These are phyloP conservation scores for Thermochaetoides dissita DNA, from an alignment of 2,329 filamentous ascomycete species.

Conservation along the genomic window DNA sequence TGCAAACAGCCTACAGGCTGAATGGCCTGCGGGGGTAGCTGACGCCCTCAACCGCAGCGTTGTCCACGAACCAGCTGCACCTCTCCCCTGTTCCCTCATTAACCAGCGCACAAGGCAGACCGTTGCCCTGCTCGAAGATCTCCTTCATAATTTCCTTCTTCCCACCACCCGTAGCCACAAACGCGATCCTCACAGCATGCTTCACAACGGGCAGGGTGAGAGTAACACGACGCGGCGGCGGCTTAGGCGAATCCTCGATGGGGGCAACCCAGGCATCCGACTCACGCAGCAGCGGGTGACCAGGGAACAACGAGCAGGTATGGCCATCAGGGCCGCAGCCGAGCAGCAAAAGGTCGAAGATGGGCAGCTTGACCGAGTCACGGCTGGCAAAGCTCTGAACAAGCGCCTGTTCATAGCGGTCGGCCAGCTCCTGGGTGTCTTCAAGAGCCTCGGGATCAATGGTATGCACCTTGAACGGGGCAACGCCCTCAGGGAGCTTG, in stretches of 20 bases:
- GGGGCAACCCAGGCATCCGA: constrained; percentile 81
- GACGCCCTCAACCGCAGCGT: constrained; percentile 72
- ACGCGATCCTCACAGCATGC: constrained; percentile 74
- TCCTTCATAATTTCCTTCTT: constrained; percentile 89
- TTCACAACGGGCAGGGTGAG: constrained; percentile 82
- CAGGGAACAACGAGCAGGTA: constrained; percentile 92
- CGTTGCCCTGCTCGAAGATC: constrained; percentile 76
- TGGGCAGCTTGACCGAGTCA: constrained; percentile 85
- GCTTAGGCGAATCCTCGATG: constrained; percentile 89
- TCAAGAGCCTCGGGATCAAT: constrained; percentile 54
- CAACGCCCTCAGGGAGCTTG: constrained; percentile 60
- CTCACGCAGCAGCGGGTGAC: constrained; percentile 75
- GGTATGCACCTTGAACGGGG: constrained; percentile 59
- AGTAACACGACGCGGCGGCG: constrained; percentile 79
- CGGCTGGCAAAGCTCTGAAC: constrained; percentile 77
- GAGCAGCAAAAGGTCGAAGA: constrained; percentile 87
- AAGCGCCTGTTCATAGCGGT: constrained; percentile 80
- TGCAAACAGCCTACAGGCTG: constrained; percentile 20
- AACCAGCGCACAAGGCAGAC: constrained; percentile 73
- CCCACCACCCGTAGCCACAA: constrained; percentile 74
- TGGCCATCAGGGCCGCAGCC: constrained; percentile 94
- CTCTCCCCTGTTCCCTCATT: constrained; percentile 74
- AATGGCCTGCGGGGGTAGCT: constrained; percentile 63
- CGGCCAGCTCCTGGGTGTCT: constrained; percentile 82
- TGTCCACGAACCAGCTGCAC: constrained; percentile 91